These are phyloP conservation scores for Phlebopus sp. DNA, from an alignment of 1,284 basidiomycete genomes.

Conservation along the genomic window DNA sequence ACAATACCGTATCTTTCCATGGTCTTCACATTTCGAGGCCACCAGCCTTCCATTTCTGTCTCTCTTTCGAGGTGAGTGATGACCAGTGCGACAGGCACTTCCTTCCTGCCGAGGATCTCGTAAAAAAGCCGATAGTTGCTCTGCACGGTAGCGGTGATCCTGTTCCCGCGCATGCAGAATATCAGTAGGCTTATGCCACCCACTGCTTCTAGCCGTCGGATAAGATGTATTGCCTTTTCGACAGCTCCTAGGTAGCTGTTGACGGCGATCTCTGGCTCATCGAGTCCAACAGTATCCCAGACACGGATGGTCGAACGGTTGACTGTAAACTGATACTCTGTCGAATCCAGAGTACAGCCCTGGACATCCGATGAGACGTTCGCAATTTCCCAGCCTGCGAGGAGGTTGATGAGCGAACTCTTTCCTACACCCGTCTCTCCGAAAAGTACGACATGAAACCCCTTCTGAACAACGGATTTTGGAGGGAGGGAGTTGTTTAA, in stretches of 20 bases:
- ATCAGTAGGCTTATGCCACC: conserved; percentile 38
- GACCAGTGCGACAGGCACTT: conserved; percentile 35
- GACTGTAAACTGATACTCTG: conserved; percentile 20
- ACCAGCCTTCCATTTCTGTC: conserved; percentile 31
- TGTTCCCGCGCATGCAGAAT: conserved; percentile 34
- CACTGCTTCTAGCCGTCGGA: conserved; percentile 26
- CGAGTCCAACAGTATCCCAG: conserved; percentile 39
- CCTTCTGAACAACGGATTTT: no score
- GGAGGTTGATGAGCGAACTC: conserved; percentile 18
- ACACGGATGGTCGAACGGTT: conserved; percentile 18
- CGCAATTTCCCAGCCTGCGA: conserved; percentile 21
- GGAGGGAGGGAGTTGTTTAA: no score
- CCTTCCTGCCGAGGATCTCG: conserved; percentile 30
- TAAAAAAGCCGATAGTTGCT: conserved; percentile 37
- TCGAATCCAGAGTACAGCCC: conserved; percentile 24
- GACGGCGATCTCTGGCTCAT: conserved; percentile 30
- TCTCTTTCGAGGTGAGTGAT: conserved; percentile 37
- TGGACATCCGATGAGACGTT: conserved; percentile 15
- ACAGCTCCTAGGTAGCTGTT: conserved; percentile 29
- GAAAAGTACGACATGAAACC: conserved; percentile 25
- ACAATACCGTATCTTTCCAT: conserved; percentile 25
- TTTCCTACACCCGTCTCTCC: conserved; percentile 11
- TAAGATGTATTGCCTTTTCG: conserved; percentile 29
- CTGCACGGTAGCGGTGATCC: conserved; percentile 30
- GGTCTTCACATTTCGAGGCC: conserved; percentile 20